Base-by-base conservation (phyloP, 2,329 filamentous ascomycete genomes). In the Ceratocystis cubensis region DNA sequence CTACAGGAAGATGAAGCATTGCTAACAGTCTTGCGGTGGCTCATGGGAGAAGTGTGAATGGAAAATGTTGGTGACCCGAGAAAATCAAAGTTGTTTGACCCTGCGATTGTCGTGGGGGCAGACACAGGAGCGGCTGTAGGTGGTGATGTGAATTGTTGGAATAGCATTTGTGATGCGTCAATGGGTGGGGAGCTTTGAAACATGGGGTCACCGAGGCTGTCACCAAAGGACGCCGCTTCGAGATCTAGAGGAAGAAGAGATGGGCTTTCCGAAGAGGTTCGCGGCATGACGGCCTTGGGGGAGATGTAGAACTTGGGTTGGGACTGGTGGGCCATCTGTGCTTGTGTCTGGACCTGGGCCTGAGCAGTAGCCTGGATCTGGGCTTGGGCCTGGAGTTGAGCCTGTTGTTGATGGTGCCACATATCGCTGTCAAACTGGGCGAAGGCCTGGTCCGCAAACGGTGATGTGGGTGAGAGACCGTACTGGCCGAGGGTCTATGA, bases 11-110 rank as follows among this genome's bases (percentile, higher is more conserved):
- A 46, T 15, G 66, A 68, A 6, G 48, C 63, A 3, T 48, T 33
- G 53, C 66, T 67, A n/a, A 22, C 41, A 17, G 66, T 67, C 56
- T 67, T 67, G 50, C 63, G 63, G 33, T 65, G 66, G 15, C 41
- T 63, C 1, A 46, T 30, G 10, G 41, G 25, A n/a, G 33, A 44
- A 15, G 61, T 61, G 28, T 46, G 33, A 8, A 67, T 50, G 5
- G 65, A 66, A 25, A 66, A 66, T 30, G 63, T 65, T 2, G 66
- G 66, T 15, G 66, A 67, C 22, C 56, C 66, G 44, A 67, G 66
- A 56, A 67, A 65, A 46, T 67, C 63, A 46, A 62, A 62, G 63
- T 28, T 37, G 30, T 28, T 46, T 15, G 61, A 46, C 25, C 28
- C 53, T 59, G 28, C 33, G 53, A 33, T n/a, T 20, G 53, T n/a